Evolutionary conservation across 306 rosid genomes (phyloP).

Genomic region (Leucaena leucocephala): DNA sequence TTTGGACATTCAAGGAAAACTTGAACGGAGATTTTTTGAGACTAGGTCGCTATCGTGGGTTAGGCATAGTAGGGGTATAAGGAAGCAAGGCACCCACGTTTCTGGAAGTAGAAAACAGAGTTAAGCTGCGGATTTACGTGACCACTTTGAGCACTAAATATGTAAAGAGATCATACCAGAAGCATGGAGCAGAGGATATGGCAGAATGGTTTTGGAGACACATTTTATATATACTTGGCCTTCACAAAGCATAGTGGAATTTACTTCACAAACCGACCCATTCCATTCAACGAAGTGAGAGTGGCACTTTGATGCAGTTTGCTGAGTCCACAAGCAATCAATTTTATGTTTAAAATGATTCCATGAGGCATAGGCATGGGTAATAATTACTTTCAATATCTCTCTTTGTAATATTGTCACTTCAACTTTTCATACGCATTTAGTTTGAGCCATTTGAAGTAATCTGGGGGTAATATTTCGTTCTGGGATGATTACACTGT

Average conservation of each 20-base stretch:
- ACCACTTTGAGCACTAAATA: slow-evolving; percentile 44
- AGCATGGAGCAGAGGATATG: slow-evolving; percentile 29
- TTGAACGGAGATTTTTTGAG: slow-evolving; percentile 28
- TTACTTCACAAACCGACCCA: slow-evolving; percentile 46
- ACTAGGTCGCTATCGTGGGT: slow-evolving; percentile 37
- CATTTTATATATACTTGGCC: not conserved
- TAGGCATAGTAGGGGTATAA: slow-evolving; percentile 34
- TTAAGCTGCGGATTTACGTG: slow-evolving; percentile 28
- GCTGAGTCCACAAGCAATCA: slow-evolving; percentile 33
- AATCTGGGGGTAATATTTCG: not conserved
- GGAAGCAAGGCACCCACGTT: slow-evolving; percentile 44
- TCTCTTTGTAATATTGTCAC: slow-evolving; percentile 3
- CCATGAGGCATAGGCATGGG: not conserved
- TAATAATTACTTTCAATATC: not conserved
- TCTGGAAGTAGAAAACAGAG: slow-evolving; percentile 40
- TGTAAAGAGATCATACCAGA: slow-evolving; percentile 34
- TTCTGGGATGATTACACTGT: slow-evolving; percentile 16
- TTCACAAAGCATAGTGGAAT: slow-evolving; percentile 46
- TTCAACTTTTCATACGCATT: not conserved
- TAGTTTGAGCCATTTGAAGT: not conserved
- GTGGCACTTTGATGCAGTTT: slow-evolving; percentile 32
- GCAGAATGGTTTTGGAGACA: slow-evolving; percentile 1
- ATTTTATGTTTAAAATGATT: not conserved
- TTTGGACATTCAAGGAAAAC: slow-evolving; percentile 36
- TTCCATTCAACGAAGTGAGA: slow-evolving; percentile 36